Percentiles rank a stretch among this genome's conserved stretches.
Conservation (phyloP, 768 basidiomycete species). For the Pisolithus sp. region DNA sequence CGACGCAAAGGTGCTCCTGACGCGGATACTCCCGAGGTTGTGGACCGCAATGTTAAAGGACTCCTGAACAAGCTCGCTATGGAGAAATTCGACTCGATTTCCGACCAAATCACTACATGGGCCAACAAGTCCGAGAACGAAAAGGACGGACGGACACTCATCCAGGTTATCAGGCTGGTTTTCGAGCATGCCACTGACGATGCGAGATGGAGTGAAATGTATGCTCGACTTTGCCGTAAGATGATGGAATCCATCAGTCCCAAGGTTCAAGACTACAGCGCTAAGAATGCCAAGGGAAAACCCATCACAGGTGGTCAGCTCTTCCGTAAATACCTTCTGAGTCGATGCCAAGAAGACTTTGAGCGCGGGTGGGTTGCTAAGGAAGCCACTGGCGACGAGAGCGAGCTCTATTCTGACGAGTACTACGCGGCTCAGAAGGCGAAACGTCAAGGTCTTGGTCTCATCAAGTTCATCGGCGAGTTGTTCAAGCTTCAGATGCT, state of each 20-base stretch:
- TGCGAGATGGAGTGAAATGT: constrained; percentile 95
- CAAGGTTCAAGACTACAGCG: constrained; percentile 82
- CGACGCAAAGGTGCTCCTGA: constrained; percentile 45
- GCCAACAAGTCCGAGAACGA: constrained; percentile 91
- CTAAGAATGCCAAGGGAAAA: constrained; percentile 74
- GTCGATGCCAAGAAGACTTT: constrained; percentile 96
- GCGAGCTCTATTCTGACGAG: constrained; percentile 86
- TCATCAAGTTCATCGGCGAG: constrained; percentile 98
- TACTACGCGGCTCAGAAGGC: constrained; percentile 96
- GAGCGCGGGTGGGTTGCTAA: constrained; percentile 92
- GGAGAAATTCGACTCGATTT: constrained; percentile 95
- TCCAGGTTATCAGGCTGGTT: constrained; percentile 91
- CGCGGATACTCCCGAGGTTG: constrained; percentile 70
- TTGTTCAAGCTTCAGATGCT: constrained; percentile 98
- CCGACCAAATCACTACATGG: constrained; percentile 91
- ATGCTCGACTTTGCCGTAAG: constrained; percentile 89
- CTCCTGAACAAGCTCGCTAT: constrained; percentile 94
- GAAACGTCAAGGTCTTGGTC: constrained; percentile 92
- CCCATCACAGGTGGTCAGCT: constrained; percentile 90
- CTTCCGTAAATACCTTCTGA: constrained; percentile 95
- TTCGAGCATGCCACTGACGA: constrained; percentile 98
- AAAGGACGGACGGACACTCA: constrained; percentile 88
- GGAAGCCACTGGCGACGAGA: constrained; percentile 63
- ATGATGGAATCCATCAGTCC: constrained; percentile 92
- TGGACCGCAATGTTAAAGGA: constrained; percentile 88